phyloP scores from a whole-genome alignment of 2,329 filamentous ascomycete species.

The Trematosphaeria pertusa region DNA sequence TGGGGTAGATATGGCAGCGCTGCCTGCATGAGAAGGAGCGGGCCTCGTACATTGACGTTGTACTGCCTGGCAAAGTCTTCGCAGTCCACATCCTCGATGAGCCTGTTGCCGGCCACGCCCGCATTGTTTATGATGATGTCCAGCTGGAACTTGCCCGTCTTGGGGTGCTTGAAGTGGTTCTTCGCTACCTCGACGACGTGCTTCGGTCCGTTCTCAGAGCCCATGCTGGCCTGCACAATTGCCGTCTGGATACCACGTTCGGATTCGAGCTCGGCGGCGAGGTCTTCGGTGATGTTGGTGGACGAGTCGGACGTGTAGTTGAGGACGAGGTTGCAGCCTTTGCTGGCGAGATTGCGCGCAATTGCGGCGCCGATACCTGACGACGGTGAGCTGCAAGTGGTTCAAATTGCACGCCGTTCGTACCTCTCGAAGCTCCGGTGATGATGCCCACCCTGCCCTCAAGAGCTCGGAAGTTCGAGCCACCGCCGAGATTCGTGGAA shows the following conservation, averaged over 20 bases:
- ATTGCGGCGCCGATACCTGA: slow-evolving; percentile 75
- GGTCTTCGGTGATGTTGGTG: slow-evolving; percentile 56
- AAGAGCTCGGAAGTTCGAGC: slow-evolving; percentile 45
- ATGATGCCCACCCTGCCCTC: slow-evolving; percentile 81
- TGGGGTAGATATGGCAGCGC: slow-evolving; percentile 71
- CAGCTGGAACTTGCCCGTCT: slow-evolving; percentile 67
- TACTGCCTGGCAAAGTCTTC: slow-evolving; percentile 76
- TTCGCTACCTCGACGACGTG: slow-evolving; percentile 66
- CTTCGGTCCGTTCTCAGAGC: slow-evolving; percentile 65
- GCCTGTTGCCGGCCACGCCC: slow-evolving; percentile 70
- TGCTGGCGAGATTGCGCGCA: slow-evolving; percentile 73
- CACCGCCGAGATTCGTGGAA: slow-evolving; percentile 48
- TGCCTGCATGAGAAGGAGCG: slow-evolving; percentile 78
- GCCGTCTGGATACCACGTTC: slow-evolving; percentile 67
- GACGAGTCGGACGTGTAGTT: slow-evolving; percentile 75
- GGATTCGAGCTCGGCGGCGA: slow-evolving; percentile 63
- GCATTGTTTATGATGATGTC: slow-evolving; percentile 92
- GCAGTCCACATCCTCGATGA: slow-evolving; percentile 66
- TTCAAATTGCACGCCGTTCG: slow-evolving; percentile 4
- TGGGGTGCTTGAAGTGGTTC: slow-evolving; percentile 63
- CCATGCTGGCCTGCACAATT: slow-evolving; percentile 74
- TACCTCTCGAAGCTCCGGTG: slow-evolving; percentile 81
- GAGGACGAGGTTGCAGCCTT: slow-evolving; percentile 72
- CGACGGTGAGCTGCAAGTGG: slow-evolving; percentile 10
- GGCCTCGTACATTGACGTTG: slow-evolving; percentile 81